These are phyloP conservation scores for Lodderomyces orthopsilosis DNA, from an alignment of 1,139 yeast genomes.

Conservation along the genomic window DNA sequence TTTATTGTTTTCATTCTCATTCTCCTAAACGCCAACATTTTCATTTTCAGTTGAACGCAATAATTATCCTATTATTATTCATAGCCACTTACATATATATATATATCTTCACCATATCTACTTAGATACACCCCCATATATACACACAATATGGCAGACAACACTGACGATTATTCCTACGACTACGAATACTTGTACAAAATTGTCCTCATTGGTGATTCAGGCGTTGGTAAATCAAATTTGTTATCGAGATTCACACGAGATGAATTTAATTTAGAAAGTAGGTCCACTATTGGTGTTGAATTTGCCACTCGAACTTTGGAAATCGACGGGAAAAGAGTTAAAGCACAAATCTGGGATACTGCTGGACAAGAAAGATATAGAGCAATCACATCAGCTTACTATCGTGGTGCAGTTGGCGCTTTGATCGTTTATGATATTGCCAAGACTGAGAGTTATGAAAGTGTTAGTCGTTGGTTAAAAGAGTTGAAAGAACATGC, in stretches of 20 bases:
- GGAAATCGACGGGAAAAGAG: slow-evolving; percentile 90
- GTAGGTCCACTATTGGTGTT: slow-evolving; percentile 94
- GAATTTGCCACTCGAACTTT: slow-evolving; percentile 97
- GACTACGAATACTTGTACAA: slow-evolving; percentile 96
- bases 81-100: slow-evolving; percentile 2
- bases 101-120: too few relatives aligned
- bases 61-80: not conserved
- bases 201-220: slow-evolving; percentile 94
- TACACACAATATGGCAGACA: slow-evolving; percentile 34
- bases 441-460: slow-evolving; percentile 89
- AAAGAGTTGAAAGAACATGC: slow-evolving; percentile 95
- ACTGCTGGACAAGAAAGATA: slow-evolving; percentile 99
- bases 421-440: slow-evolving; percentile 95
- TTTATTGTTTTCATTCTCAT: not conserved
- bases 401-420: slow-evolving; percentile 97
- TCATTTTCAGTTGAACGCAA: slow-evolving; percentile 1
- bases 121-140: not conserved
- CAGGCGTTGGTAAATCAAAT: slow-evolving; percentile 97
- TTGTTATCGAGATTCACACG: slow-evolving; percentile 90
- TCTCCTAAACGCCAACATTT: not conserved
- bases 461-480: slow-evolving; percentile 92
- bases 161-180: slow-evolving; percentile 74
- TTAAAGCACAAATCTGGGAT: slow-evolving; percentile 99
- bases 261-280: slow-evolving; percentile 91
- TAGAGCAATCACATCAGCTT: slow-evolving; percentile 96